These are phyloP conservation scores for Metahyphopichia silvanorum DNA, from an alignment of 805 yeast species.

Conservation along the genomic window DNA sequence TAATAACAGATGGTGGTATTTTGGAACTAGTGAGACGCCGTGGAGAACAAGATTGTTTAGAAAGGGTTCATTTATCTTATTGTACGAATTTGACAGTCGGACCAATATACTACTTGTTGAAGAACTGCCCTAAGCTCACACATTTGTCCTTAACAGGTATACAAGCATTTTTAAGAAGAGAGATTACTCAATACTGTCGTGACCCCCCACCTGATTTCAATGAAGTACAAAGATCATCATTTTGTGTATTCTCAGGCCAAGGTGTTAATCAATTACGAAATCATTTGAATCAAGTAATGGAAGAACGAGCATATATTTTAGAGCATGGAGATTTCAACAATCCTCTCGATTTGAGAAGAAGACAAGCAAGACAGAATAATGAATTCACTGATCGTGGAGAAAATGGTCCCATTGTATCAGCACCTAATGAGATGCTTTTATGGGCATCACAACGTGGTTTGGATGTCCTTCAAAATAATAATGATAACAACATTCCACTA, in stretches of 20 bases:
- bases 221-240: slow-evolving; percentile 76
- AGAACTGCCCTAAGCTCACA: slow-evolving; percentile 80
- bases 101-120: slow-evolving; percentile 73
- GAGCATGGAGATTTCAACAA: slow-evolving; percentile 25
- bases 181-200: slow-evolving; percentile 82
- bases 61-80: slow-evolving; percentile 89
- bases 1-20: slow-evolving; percentile 83
- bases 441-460: slow-evolving; percentile 28
- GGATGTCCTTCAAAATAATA: slow-evolving; percentile 18
- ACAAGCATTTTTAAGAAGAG: slow-evolving; percentile 80
- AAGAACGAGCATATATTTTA: slow-evolving; percentile 28
- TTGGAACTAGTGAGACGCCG: slow-evolving; percentile 62
- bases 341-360: slow-evolving; percentile 1
- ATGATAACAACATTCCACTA: slow-evolving; percentile 9
- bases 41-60: slow-evolving; percentile 76
- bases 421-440: slow-evolving; percentile 11
- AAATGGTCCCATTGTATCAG: slow-evolving; percentile 1
- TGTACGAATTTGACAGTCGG: slow-evolving; percentile 76
- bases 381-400: slow-evolving; percentile 21
- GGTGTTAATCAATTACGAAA: slow-evolving; percentile 79
- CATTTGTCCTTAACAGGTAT: slow-evolving; percentile 93
- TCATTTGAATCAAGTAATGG: slow-evolving; percentile 51
- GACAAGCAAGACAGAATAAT: slow-evolving; percentile 16
- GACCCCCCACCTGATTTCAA: slow-evolving; percentile 92
- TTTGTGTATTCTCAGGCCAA: slow-evolving; percentile 90